phyloP scores from a whole-genome alignment of 2,329 filamentous ascomycete genomes.

The Fusarium anguioides region DNA sequence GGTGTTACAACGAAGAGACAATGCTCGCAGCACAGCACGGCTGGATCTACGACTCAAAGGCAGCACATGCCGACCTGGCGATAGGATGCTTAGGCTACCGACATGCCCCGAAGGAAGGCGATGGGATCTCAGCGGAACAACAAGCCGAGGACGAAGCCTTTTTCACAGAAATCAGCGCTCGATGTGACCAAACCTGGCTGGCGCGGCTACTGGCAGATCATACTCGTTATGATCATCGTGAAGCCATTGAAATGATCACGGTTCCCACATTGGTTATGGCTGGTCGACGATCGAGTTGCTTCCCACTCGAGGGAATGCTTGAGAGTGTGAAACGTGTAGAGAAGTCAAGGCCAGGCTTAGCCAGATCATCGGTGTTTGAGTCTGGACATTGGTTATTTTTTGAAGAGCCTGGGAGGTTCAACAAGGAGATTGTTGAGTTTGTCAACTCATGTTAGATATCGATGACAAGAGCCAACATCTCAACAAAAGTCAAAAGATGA shows the following conservation, averaged over 20 bases:
- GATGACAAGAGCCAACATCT: neutral
- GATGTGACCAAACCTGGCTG: conserved; percentile 43
- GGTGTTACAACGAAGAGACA: conserved; percentile 43
- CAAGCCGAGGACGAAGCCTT: conserved; percentile 39
- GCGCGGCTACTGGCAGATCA: conserved; percentile 44
- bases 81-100: conserved; percentile 43
- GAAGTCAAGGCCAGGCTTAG: conserved; percentile 32
- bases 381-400: conserved; percentile 46
- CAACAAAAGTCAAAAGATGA: neutral
- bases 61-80: conserved; percentile 40
- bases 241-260: conserved; percentile 41
- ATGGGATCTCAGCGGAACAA: conserved; percentile 38
- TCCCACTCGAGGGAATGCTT: conserved; percentile 44
- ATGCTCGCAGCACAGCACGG: conserved; percentile 39
- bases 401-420: conserved; percentile 43
- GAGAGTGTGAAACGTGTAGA: conserved; percentile 42
- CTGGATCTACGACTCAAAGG: conserved; percentile 40
- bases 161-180: conserved; percentile 43
- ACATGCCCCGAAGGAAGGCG: conserved; percentile 37
- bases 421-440: conserved; percentile 41
- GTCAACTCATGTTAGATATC: conserved; percentile 22
- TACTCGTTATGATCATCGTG: conserved; percentile 44
- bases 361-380: conserved; percentile 39
- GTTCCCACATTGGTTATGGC: conserved; percentile 45
- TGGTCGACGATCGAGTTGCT: conserved; percentile 42